Conservation (phyloP, 164 flowering plant genomes). For the Litsea cubeba region DNA sequence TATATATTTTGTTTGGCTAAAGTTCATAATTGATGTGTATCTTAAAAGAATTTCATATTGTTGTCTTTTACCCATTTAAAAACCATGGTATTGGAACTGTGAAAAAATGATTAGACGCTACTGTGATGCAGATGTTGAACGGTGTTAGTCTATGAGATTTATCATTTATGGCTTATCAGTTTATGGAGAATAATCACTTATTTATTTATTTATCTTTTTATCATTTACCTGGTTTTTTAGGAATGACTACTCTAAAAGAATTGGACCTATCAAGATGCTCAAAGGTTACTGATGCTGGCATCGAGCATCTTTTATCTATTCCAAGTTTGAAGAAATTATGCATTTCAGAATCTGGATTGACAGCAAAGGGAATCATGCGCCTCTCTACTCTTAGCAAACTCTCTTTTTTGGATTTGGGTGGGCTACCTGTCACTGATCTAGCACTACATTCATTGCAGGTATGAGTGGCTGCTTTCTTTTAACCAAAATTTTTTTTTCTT, state of each 20-base stretch:
- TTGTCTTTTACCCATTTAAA: neutral
- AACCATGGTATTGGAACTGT: neutral
- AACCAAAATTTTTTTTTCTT: neutral
- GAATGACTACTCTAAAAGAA: slow-evolving; percentile 60
- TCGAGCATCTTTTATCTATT: slow-evolving; percentile 63
- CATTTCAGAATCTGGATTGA: slow-evolving; percentile 68
- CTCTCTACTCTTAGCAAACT: slow-evolving; percentile 60
- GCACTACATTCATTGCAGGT: slow-evolving; percentile 70
- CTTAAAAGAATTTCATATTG: neutral
- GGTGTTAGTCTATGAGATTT: neutral
- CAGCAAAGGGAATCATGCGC: slow-evolving; percentile 46
- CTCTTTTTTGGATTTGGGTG: slow-evolving; percentile 76
- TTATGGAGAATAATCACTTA: neutral
- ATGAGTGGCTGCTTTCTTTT: neutral
- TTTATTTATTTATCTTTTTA: neutral
- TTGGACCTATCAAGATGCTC: slow-evolving; percentile 62
- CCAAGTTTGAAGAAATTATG: slow-evolving; percentile 50
- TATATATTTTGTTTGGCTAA: no score
- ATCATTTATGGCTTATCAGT: neutral
- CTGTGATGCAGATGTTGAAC: neutral
- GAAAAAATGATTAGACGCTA: neutral
- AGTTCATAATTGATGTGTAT: no score
- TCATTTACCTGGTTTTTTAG: slow-evolving; percentile 16
- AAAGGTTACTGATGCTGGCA: slow-evolving; percentile 65
- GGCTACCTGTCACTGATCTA: slow-evolving; percentile 72